phyloP scores from a whole-genome alignment of 805 yeast genomes.

The Ogataea neopini region DNA sequence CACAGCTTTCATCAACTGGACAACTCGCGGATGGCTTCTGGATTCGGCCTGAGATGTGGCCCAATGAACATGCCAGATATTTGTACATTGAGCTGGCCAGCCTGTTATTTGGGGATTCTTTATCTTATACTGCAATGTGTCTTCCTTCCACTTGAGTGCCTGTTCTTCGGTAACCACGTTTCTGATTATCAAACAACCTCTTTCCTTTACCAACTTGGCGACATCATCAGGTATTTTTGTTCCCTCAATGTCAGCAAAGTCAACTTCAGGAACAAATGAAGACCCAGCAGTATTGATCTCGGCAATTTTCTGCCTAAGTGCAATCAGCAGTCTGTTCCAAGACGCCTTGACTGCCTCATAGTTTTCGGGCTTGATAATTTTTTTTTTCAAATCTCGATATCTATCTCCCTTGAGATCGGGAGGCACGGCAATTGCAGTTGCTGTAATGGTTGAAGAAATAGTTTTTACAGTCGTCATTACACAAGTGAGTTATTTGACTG shows the following conservation, averaged over 20 bases:
- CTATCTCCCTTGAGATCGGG: conserved; percentile 13
- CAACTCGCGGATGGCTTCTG: conserved; percentile 39
- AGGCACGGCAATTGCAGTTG: conserved; percentile 5
- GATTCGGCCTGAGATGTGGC: conserved; percentile 40
- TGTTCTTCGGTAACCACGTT: conserved; percentile 32
- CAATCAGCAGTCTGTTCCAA: conserved; percentile 33
- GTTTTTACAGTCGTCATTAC: background rate
- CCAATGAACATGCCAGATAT: conserved; percentile 41
- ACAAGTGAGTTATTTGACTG: background rate
- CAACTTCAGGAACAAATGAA: conserved; percentile 27
- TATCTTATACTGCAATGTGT: conserved; percentile 23
- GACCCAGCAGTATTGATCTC: conserved; percentile 28
- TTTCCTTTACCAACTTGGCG: conserved; percentile 12
- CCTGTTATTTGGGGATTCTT: conserved; percentile 35
- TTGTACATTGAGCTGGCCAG: conserved; percentile 26
- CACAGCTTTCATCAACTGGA: conserved; percentile 27
- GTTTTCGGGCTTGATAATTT: conserved; percentile 29
- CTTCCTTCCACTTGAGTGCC: conserved; percentile 28
- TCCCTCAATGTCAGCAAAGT: conserved; percentile 26
- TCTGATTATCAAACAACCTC: conserved; percentile 36
- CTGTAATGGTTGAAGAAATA: background rate
- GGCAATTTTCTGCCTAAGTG: conserved; percentile 25
- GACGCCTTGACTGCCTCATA: conserved; percentile 30
- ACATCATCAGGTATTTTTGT: conserved; percentile 6
- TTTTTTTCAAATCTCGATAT: conserved; percentile 19